Evolutionary conservation across 768 basidiomycete species (phyloP), one percentile per base, ranked within the genome.

Genomic region (Hirschioporus abietinus): DNA sequence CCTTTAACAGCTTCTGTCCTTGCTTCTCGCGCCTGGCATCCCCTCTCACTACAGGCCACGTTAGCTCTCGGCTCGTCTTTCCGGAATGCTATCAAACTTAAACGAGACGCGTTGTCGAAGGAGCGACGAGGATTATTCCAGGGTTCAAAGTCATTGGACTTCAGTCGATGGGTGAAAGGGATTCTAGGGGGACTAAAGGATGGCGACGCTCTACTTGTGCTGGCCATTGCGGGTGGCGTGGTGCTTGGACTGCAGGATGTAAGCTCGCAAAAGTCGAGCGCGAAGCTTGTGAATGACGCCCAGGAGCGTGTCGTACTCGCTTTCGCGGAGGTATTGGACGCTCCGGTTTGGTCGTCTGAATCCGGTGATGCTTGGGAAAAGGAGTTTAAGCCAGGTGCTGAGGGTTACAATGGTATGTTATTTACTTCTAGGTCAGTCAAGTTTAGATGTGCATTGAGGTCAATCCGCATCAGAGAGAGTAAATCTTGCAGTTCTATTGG

Each of bases 321-420:
- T 2, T 78, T 92, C 27, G 91, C 92, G 8, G 91, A 92, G 72
- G 83, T 89, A 25, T 84, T 92, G 74, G 91, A 92, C 70, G 76
- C 82, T 12, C 86, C 88, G 68, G 70, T 72, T 20, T 73, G 66
- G 12, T 69, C 64, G 25, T 65, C 66, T 5, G 66, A 72, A 7
- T 76, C 78, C 5, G 35, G 20, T 34, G 67, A 68, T 61, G 79
- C 79, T 18, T 92, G 91, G 91, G 86, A 88, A 72, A 83, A 80
- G 64, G 90, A 92, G 70, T 92, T 91, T 72, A 81, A 81, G 66
- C 82, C 84, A n/a, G 78, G 78, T 20, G 77, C 80, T 7, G 81
- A 83, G 69, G 81, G 77, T 71, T 78, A 69, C 66, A 77, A 78
- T 73, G 77, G 77, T 76, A 64, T 7, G 66, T 67, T 36, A 60